Conservation (phyloP, 2,329 filamentous ascomycete species). For the Lecanosticta acicola region DNA sequence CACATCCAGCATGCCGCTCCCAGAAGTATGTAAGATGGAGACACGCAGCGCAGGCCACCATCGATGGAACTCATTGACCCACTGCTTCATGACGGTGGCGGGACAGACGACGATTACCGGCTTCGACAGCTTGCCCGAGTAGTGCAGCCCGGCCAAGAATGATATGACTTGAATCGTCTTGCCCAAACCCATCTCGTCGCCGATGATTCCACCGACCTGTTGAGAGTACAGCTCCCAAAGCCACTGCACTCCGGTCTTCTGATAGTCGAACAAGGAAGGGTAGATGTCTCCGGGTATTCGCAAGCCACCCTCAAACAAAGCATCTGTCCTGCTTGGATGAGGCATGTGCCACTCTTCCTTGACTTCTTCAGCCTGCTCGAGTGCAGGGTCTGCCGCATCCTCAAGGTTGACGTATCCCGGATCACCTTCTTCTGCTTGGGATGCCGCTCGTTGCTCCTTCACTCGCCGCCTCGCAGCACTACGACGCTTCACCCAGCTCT, state of each 20-base stretch:
- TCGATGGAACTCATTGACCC: conserved; percentile 96
- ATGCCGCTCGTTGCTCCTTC: conserved; percentile 12
- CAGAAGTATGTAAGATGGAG: conserved; percentile 89
- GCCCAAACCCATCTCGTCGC: conserved; percentile 97
- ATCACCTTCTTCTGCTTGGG: conserved; percentile 9
- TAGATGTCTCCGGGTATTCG: conserved; percentile 88
- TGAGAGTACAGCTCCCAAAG: conserved; percentile 86
- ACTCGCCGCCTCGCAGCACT: conserved; percentile 51
- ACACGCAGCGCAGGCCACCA: conserved; percentile 99
- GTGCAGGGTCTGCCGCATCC: conserved; percentile 31
- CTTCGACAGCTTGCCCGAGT: conserved; percentile 76
- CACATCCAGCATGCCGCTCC: conserved; percentile 90
- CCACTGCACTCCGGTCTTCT: conserved; percentile 96
- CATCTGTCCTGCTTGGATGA: conserved; percentile 75
- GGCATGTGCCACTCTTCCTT: conserved; percentile 73
- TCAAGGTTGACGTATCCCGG: conserved; percentile 14
- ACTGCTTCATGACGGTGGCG: conserved; percentile 90
- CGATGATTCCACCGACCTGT: conserved; percentile 86
- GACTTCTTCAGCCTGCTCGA: conserved; percentile 31
- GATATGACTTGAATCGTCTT: conserved; percentile 82
- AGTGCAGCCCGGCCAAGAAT: conserved; percentile 84
- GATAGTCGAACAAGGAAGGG: conserved; percentile 88
- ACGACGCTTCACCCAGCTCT: conserved; percentile 65
- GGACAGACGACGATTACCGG: conserved; percentile 90
- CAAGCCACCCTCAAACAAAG: conserved; percentile 67